Base-by-base conservation (phyloP, 1,284 basidiomycete genomes). In the Ceratobasidium sp. region DNA sequence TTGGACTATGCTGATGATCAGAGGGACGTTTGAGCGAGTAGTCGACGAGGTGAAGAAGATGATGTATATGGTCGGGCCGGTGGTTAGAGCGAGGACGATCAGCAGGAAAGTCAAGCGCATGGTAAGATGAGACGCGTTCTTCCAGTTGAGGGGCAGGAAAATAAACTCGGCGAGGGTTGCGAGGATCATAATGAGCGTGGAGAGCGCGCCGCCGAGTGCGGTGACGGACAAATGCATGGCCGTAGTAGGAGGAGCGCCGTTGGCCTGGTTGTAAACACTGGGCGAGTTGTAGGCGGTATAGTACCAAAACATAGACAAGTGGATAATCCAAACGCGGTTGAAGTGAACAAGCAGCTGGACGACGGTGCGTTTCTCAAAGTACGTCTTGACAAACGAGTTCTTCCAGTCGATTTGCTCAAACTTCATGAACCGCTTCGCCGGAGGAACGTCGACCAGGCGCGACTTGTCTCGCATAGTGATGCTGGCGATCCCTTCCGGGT, bases 401-500 rank as follows among this genome's bases (percentile, higher is more conserved):
- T 93, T 93, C 96, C 97, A 98, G 81, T 98, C 96, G 81, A 98
- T 92, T 78, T 94, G 91, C 84, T 96, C 94, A 82, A 98, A 96
- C 85, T 94, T 95, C 94, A 96, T 96, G 86, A 96, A 98, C 56
- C 96, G 91, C 83, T 96, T 93, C 0, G 95, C 89, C 1, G 96
- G 95, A 0, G 96, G 88, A 20, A 98, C 86, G 82, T 98, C 96
- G 71, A 98, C 93, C 50, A 98, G 89, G 52, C 96, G 92, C 33
- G 94, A 95, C 92, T 95, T 97, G 88, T 99, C 96, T 56, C 96
- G 90, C 40, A n/a, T n/a, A n/a, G n/a, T n/a, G n/a, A n/a, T n/a
- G n/a, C n/a, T n/a, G n/a, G 96, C 94, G 82, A 99, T 97, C 56
- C 98, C 98, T 83, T 99, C 98, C 4, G 98, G 98, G 85, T 99